These are phyloP conservation scores for Penicillium crustosum DNA, from an alignment of 2,329 filamentous ascomycete species.

Conservation along the genomic window DNA sequence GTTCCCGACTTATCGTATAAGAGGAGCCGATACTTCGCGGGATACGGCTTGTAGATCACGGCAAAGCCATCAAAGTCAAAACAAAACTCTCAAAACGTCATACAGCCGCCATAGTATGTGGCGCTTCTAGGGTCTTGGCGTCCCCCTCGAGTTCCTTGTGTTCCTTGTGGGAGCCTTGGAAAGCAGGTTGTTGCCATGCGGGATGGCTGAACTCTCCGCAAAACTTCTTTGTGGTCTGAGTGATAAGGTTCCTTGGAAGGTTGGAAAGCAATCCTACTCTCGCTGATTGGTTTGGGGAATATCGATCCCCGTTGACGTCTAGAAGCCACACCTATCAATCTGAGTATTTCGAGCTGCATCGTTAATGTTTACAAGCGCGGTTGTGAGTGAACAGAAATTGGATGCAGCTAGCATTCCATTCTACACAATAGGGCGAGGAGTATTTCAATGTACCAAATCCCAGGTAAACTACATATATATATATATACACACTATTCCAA, in stretches of 20 bases:
- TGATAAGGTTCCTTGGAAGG: neutral
- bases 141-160: neutral
- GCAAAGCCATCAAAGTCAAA: neutral
- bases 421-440: neutral
- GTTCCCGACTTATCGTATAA: neutral
- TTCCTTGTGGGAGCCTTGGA: neutral
- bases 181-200: neutral
- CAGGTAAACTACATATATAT: neutral
- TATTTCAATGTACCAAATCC: neutral
- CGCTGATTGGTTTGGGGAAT: neutral
- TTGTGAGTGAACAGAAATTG: neutral
- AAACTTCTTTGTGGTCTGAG: neutral
- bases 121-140: slow-evolving; percentile 3
- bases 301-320: too few relatives aligned
- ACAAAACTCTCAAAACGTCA: neutral
- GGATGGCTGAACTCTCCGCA: neutral
- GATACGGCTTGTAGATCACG: slow-evolving; percentile 1
- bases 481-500: neutral
- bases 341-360: neutral
- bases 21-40: neutral
- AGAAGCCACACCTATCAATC: neutral
- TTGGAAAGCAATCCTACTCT: neutral
- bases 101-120: neutral
- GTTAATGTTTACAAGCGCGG: neutral
- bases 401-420: neutral